Evolutionary conservation across 495 filamentous ascomycete genomes (phyloP), one percentile per base, ranked within the genome.

Genomic region (Trichocladium antarcticum): DNA sequence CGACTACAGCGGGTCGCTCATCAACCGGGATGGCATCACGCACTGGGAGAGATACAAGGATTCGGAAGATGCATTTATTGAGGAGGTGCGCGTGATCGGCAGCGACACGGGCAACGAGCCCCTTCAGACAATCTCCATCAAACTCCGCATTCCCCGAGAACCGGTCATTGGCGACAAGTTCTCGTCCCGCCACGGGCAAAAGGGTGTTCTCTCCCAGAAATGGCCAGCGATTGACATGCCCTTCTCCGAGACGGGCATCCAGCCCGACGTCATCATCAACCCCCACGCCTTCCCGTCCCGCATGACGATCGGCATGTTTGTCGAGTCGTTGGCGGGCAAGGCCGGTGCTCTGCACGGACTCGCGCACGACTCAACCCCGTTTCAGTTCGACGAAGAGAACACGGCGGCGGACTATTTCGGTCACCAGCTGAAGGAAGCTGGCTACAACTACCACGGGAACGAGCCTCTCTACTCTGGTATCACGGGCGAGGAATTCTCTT

Each of bases 221-320:
- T 97, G 89, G 88, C 92, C 92, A 7, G 73, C 81, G 1, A 69
- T 84, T 45, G 89, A 98, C 66, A 95, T 98, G 89, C 92, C 92
- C 7, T 98, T 98, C 70, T 88, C 87, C 19, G 92, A 98, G 70
- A 86, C 85, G 37, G 92, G 92, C 49, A 96, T 98, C 60, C 87
- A 95, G 61, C 92, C 92, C 4, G 92, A 98, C 65, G 73, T 95
- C 57, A 98, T 98, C 63, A 98, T 98, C 72, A 98, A 98, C 68
- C 92, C 92, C 50, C 92, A 98, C 76, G 92, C 92, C 66, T 98
- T 98, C 77, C 92, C 92, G n/a, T 97, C 92, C 47, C 90, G 92
- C 67, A 98, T 98, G 92, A 98, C 92, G 20, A 98, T 98, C 64
- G 92, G 92, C 64, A 96, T 97, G 84, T 96, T 98, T 72, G 82